These are phyloP conservation scores for Lactarius sp. DNA, from an alignment of 768 basidiomycete genomes.

Conservation along the genomic window DNA sequence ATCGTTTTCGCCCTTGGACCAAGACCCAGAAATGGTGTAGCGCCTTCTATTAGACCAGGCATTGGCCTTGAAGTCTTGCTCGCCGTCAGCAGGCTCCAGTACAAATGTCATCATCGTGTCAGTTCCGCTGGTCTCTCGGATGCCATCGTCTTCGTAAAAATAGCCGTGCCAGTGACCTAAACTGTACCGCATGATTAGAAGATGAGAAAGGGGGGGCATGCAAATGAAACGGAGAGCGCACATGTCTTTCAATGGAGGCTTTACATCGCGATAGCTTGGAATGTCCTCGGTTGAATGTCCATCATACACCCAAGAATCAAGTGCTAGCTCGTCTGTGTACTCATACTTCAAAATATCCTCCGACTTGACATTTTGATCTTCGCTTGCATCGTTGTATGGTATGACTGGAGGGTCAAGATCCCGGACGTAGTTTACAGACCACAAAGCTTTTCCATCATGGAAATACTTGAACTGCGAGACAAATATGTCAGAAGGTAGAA, in stretches of 20 bases:
- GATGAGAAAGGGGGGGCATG: not conserved
- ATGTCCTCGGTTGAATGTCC: slow-evolving; percentile 1
- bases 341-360: slow-evolving; percentile 13
- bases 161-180: slow-evolving; percentile 21
- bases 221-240: not conserved
- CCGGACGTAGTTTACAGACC: slow-evolving; percentile 9
- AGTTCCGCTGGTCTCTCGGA: not conserved
- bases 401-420: not conserved
- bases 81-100: slow-evolving; percentile 5
- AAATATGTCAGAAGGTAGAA: not conserved
- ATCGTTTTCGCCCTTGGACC: slow-evolving; percentile 17
- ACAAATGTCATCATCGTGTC: slow-evolving; percentile 19
- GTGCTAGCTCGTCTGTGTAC: slow-evolving; percentile 4
- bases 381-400: slow-evolving; percentile 11
- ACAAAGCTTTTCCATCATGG: not conserved
- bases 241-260: slow-evolving; percentile 11
- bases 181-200: not conserved
- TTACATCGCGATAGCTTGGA: not conserved
- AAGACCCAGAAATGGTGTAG: slow-evolving; percentile 21
- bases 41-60: slow-evolving; percentile 14
- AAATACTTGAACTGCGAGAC: slow-evolving; percentile 9
- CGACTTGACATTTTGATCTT: slow-evolving; percentile 5
- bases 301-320: slow-evolving; percentile 16
- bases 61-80: slow-evolving; percentile 10
- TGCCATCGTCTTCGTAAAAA: slow-evolving; percentile 8